phyloP scores from a whole-genome alignment of 768 basidiomycete species.

The Inosperma sp. region DNA sequence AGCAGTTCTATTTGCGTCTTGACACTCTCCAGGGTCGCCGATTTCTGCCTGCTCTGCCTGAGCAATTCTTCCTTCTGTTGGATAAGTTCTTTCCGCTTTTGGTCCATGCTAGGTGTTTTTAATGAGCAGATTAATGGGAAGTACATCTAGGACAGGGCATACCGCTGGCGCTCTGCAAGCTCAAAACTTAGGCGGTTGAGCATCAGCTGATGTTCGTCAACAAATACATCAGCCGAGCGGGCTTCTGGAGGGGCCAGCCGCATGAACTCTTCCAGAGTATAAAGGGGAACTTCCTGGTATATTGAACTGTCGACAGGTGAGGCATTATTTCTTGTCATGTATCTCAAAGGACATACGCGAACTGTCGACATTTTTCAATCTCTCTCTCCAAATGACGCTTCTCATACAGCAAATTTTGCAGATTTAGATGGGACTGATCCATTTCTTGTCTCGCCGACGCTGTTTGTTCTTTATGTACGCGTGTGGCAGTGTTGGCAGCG shows the following conservation, averaged over 20 bases:
- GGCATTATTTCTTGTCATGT: background rate
- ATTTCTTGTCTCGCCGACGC: constrained; percentile 81
- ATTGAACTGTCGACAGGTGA: too few species aligned
- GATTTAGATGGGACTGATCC: constrained; percentile 83
- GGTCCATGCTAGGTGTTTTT: constrained; percentile 55
- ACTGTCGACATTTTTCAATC: constrained; percentile 90
- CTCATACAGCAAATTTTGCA: constrained; percentile 86
- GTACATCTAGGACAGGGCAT: constrained; percentile 16
- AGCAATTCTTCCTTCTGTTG: constrained; percentile 74
- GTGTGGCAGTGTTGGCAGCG: constrained; percentile 64
- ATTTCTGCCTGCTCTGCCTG: constrained; percentile 73
- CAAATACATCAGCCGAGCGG: constrained; percentile 53
- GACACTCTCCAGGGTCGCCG: constrained; percentile 68
- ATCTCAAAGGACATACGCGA: constrained; percentile 53
- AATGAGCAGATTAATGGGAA: constrained; percentile 1
- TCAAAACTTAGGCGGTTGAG: constrained; percentile 84
- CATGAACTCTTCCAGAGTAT: constrained; percentile 64
- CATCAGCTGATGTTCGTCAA: constrained; percentile 80
- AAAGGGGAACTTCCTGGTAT: constrained; percentile 81
- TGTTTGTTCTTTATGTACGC: constrained; percentile 61
- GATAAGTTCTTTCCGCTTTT: constrained; percentile 60
- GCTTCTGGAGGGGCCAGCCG: constrained; percentile 65
- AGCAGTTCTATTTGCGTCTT: constrained; percentile 73
- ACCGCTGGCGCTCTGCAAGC: constrained; percentile 85
- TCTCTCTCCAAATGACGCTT: constrained; percentile 86